A percentile compares a stretch with the other conserved stretches of the same genome.
These are phyloP conservation scores for Russula vinacea DNA, from an alignment of 768 basidiomycete genomes.

Conservation along the genomic window DNA sequence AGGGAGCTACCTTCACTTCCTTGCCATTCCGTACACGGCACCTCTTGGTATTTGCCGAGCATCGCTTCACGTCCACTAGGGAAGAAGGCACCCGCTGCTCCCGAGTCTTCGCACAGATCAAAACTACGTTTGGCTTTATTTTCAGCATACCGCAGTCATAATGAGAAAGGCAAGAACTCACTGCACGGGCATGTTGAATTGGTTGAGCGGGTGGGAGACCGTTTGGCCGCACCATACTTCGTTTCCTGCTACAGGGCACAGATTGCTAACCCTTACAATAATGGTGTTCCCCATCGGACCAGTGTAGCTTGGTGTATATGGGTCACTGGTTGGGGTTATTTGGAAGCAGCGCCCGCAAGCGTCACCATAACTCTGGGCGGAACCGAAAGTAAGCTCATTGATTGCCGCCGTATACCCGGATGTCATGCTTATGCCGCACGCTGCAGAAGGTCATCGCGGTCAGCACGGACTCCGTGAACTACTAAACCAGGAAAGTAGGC, in stretches of 20 bases:
- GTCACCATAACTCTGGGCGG: constrained; percentile 50
- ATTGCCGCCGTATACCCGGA: constrained; percentile 56
- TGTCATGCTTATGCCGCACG: constrained; percentile 48
- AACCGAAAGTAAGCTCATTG: constrained; percentile 54
- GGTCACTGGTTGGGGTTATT: constrained; percentile 49
- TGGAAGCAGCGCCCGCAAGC: constrained; percentile 62
- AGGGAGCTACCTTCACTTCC: constrained; percentile 49
- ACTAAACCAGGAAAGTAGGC: background rate
- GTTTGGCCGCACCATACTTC: constrained; percentile 59
- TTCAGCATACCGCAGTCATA: background rate
- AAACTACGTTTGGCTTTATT: constrained; percentile 41
- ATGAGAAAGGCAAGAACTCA: constrained; percentile 33
- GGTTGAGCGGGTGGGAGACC: constrained; percentile 41
- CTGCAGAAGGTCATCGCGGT: constrained; percentile 32
- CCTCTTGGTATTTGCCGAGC: constrained; percentile 52
- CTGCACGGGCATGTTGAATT: constrained; percentile 46
- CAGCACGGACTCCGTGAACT: background rate
- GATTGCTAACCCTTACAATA: constrained; percentile 49
- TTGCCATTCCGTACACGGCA: constrained; percentile 55
- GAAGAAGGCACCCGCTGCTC: constrained; percentile 53
- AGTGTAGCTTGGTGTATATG: constrained; percentile 48
- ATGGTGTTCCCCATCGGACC: constrained; percentile 52
- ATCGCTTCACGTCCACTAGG: constrained; percentile 52
- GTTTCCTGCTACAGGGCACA: constrained; percentile 42
- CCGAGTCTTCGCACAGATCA: constrained; percentile 59